These are phyloP conservation scores for Hygrophorus pudorinus DNA, from an alignment of 768 basidiomycete genomes.

Conservation along the genomic window DNA sequence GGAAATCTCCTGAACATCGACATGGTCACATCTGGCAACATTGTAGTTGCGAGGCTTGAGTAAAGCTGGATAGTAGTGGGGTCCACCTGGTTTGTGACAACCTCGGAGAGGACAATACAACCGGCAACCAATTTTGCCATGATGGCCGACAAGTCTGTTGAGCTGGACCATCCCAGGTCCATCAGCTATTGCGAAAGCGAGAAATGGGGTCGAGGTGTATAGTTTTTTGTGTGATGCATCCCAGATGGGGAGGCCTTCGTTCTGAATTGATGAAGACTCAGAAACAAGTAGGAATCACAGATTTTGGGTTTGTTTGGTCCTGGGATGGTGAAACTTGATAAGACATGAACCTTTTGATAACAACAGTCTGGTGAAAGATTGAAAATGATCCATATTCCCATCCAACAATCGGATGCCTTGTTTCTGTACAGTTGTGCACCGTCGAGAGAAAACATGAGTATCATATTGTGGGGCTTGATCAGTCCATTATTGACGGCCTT, in stretches of 20 bases:
- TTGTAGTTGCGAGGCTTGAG: constrained; percentile 18
- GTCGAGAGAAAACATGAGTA: constrained; percentile 25
- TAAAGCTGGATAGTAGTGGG: too few species aligned
- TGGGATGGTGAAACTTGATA: constrained; percentile 22
- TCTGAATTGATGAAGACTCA: constrained; percentile 23
- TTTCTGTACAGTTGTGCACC: too few species aligned
- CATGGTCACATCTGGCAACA: constrained; percentile 14
- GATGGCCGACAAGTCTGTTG: too few species aligned
- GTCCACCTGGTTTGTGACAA: too few species aligned
- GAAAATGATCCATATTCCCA: too few species aligned
- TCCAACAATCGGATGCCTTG: too few species aligned
- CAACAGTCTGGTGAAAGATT: constrained; percentile 17
- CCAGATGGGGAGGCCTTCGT: constrained; percentile 17
- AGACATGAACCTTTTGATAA: constrained; percentile 20
- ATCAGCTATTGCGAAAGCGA: constrained; percentile 11
- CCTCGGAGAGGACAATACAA: too few species aligned
- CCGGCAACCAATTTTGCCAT: too few species aligned
- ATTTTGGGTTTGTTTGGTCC: constrained; percentile 28
- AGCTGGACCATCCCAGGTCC: too few species aligned
- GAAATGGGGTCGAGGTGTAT: constrained; percentile 6
- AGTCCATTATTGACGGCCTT: constrained; percentile 8
- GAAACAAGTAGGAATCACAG: constrained; percentile 25
- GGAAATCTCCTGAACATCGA: too few species aligned
- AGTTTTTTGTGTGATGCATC: constrained; percentile 9
- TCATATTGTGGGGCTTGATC: constrained; percentile 19